Evolutionary conservation across 2,329 filamentous ascomycete species (phyloP), one percentile per base, ranked within the genome.

Genomic region (Dothistroma septosporum): DNA sequence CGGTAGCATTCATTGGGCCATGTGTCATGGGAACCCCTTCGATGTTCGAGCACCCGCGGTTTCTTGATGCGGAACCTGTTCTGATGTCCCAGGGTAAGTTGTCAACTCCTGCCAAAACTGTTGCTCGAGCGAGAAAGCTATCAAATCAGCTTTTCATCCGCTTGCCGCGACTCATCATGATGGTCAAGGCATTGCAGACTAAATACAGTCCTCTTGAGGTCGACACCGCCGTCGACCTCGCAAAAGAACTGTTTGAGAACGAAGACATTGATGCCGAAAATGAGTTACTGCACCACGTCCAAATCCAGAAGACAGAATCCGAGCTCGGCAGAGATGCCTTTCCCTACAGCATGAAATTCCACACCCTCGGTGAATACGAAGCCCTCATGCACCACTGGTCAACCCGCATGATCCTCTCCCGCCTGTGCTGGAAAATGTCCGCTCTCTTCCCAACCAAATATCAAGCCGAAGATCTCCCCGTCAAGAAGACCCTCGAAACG

Each of bases 381-480:
- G 62, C 62, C 9, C 54, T 54, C 12, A 59, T 59, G 56, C 62
- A 64, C 28, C 61, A 64, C 52, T 64, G 62, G 62, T 64, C 60
- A 5, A 61, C 60, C 4, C 60, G 47, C 33, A 64, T 62, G 24
- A 54, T 64, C 24, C 49, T 64, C 22, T 49, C 50, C 3, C 62
- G 62, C n/a, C 35, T 64, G n/a, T 64, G 62, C 50, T 64, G 62
- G 62, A 54, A 57, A 6, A 53, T 64, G 52, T 47, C 50, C 24
- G 49, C 57, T 11, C 55, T 64, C 12, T 61, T 61, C 9, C 50
- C 60, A 14, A 53, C 52, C 48, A 64, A 60, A 31, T 60, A 61
- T 31, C 12, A 53, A 21, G 57, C 46, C 6, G 54, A 60, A 5
- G 22, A 37, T 7, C 54, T 64, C 9, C 44, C 44, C 19, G 22